Conservation (phyloP, 2,329 filamentous ascomycete species). For the Spiromastix sp. region DNA sequence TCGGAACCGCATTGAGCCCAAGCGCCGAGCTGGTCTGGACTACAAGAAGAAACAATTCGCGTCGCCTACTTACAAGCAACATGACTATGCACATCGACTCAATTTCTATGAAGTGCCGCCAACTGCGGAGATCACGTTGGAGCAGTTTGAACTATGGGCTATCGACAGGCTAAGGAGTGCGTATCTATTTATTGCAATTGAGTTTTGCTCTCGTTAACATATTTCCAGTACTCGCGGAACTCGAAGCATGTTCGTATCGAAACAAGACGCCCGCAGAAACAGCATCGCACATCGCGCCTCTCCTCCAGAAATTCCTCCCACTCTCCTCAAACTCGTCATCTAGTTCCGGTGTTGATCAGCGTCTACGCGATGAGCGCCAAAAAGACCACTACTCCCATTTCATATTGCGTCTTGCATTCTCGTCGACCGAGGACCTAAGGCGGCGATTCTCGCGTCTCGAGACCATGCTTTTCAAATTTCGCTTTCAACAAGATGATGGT, state of each 20-base stretch:
- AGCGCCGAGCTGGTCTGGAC: slow-evolving; percentile 67
- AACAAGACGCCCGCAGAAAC: slow-evolving; percentile 82
- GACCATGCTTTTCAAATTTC: slow-evolving; percentile 75
- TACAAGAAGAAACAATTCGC: slow-evolving; percentile 82
- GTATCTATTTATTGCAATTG: slow-evolving; percentile 10
- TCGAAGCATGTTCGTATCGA: slow-evolving; percentile 91
- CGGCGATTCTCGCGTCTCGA: slow-evolving; percentile 79
- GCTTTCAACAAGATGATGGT: slow-evolving; percentile 66
- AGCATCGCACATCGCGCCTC: slow-evolving; percentile 67
- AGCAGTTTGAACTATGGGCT: slow-evolving; percentile 98
- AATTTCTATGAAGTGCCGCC: slow-evolving; percentile 88
- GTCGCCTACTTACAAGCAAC: slow-evolving; percentile 61
- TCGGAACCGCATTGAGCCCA: slow-evolving; percentile 42
- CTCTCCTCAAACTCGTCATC: slow-evolving; percentile 65
- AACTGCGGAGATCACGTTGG: slow-evolving; percentile 86
- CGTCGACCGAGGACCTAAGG: slow-evolving; percentile 80
- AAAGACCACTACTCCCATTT: slow-evolving; percentile 98
- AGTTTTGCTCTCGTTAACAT: background rate
- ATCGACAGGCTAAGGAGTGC: slow-evolving; percentile 78
- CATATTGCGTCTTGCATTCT: slow-evolving; percentile 86
- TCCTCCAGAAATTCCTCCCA: slow-evolving; percentile 78
- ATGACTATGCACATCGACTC: slow-evolving; percentile 72
- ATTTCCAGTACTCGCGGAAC: slow-evolving; percentile 28
- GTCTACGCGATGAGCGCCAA: slow-evolving; percentile 62
- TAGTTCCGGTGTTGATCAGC: slow-evolving; percentile 37